phyloP scores from a whole-genome alignment of 208 protist genomes.

The Crithidia expoeki region DNA sequence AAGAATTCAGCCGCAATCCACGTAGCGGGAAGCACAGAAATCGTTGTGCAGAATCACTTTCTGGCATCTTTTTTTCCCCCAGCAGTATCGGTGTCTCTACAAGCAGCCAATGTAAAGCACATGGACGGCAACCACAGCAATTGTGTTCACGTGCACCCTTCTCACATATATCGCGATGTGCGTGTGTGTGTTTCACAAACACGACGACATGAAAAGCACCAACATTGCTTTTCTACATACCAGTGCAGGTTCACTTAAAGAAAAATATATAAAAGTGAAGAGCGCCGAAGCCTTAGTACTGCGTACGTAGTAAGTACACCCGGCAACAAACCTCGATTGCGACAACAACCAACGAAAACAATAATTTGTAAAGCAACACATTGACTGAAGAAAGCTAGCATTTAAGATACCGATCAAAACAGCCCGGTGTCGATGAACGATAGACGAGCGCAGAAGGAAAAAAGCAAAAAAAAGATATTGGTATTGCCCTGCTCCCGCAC shows the following conservation, averaged over 20 bases:
- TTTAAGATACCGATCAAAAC: too few relatives aligned
- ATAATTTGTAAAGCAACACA: not conserved
- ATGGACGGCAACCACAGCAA: not conserved
- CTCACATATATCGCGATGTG: not conserved
- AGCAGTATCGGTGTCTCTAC: not conserved
- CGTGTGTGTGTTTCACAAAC: not conserved
- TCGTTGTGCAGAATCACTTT: too few relatives aligned
- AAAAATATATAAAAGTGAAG: not conserved
- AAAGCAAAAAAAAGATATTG: slow-evolving; percentile 31
- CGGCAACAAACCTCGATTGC: not conserved
- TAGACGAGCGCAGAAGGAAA: slow-evolving; percentile 22
- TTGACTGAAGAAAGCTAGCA: too few relatives aligned
- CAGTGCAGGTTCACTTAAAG: not conserved
- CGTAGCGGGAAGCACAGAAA: not conserved
- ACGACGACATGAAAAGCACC: slow-evolving; percentile 3
- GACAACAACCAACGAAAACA: not conserved
- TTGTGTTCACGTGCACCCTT: slow-evolving; percentile 12
- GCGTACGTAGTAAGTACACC: slow-evolving; percentile 18
- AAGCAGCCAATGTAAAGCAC: slow-evolving; percentile 1
- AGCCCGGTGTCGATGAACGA: too few relatives aligned
- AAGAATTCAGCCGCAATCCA: not conserved
- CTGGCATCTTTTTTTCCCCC: too few relatives aligned
- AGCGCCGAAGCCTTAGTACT: not conserved
- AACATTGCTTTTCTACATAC: not conserved
- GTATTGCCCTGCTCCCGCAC: slow-evolving; percentile 3